Conservation (phyloP, 768 basidiomycete genomes). For the Macrolepiota fuliginosa region DNA sequence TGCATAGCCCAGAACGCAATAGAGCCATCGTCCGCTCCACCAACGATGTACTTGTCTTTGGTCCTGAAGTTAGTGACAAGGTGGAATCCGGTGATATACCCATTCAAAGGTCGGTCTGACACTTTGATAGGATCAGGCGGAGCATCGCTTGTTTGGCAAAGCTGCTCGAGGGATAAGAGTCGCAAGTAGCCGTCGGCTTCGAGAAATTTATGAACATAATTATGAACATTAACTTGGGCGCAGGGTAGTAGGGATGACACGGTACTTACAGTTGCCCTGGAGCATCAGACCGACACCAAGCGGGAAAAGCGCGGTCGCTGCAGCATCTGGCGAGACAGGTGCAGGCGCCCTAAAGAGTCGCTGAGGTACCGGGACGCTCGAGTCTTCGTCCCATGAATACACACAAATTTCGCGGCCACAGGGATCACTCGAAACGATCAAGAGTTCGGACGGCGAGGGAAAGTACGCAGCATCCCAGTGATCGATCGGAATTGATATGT, state of each 20-base stretch:
- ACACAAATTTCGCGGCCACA: slow-evolving; percentile 26
- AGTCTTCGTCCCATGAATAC: slow-evolving; percentile 1
- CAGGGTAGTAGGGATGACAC: not conserved
- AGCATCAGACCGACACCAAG: slow-evolving; percentile 58
- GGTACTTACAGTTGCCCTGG: slow-evolving; percentile 58
- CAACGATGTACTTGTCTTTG: slow-evolving; percentile 62
- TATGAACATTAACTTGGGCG: not conserved
- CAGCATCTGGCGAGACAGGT: not conserved
- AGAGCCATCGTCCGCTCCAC: slow-evolving; percentile 77
- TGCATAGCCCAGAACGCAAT: slow-evolving; percentile 69
- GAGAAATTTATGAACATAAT: slow-evolving; percentile 12
- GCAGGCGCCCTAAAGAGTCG: not conserved
- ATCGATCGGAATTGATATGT: slow-evolving; percentile 2
- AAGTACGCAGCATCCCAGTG: slow-evolving; percentile 14
- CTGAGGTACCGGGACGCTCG: not conserved
- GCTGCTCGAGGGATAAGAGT: slow-evolving; percentile 39
- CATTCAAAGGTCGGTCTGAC: slow-evolving; percentile 48
- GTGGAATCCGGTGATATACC: slow-evolving; percentile 49
- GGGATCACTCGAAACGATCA: slow-evolving; percentile 2
- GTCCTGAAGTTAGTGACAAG: slow-evolving; percentile 56
- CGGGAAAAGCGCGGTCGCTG: slow-evolving; percentile 33
- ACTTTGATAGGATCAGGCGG: slow-evolving; percentile 27
- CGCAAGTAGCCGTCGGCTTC: slow-evolving; percentile 54
- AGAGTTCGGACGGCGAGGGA: slow-evolving; percentile 10
- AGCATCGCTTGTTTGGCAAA: slow-evolving; percentile 27